phyloP scores from a whole-genome alignment of 2,329 filamentous ascomycete species.

The Hypoxylon sp. region DNA sequence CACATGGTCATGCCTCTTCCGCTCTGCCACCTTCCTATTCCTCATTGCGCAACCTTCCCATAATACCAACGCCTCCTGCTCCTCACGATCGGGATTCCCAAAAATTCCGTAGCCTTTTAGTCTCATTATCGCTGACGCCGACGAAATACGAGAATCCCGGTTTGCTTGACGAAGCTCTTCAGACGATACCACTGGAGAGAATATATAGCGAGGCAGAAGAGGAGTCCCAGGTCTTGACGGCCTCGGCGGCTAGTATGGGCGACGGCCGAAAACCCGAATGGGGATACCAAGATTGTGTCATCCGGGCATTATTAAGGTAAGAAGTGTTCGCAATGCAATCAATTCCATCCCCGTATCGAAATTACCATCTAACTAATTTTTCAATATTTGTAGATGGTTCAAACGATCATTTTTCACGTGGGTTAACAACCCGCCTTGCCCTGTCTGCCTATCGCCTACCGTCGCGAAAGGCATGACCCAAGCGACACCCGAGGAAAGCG shows the following conservation, averaged over 20 bases:
- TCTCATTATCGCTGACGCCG: conserved; percentile 86
- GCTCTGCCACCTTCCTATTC: conserved; percentile 66
- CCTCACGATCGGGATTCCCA: conserved; percentile 70
- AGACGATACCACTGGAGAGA: conserved; percentile 84
- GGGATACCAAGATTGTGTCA: conserved; percentile 98
- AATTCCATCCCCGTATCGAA: no score
- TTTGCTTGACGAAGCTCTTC: conserved; percentile 88
- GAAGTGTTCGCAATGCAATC: no score
- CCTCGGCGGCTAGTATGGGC: conserved; percentile 87
- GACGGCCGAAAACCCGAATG: conserved; percentile 83
- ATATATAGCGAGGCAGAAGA: conserved; percentile 96
- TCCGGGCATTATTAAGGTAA: conserved; percentile 84
- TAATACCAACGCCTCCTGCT: conserved; percentile 77
- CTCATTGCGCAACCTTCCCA: conserved; percentile 69
- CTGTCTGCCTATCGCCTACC: conserved; percentile 82
- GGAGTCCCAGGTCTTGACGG: conserved; percentile 85
- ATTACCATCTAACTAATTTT: no score
- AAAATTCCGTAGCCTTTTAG: conserved; percentile 82
- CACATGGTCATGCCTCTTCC: conserved; percentile 24
- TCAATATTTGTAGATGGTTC: conserved; percentile 83
- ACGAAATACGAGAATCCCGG: conserved; percentile 97
- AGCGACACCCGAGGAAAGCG: conserved; percentile 87
- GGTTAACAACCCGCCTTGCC: conserved; percentile 94
- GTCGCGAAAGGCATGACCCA: conserved; percentile 83
- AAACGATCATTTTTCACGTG: conserved; percentile 94